Percentiles rank a stretch among this genome's conserved stretches.
phyloP scores from a whole-genome alignment of 306 rosid genomes.

The Sphenostylis stenocarpa region DNA sequence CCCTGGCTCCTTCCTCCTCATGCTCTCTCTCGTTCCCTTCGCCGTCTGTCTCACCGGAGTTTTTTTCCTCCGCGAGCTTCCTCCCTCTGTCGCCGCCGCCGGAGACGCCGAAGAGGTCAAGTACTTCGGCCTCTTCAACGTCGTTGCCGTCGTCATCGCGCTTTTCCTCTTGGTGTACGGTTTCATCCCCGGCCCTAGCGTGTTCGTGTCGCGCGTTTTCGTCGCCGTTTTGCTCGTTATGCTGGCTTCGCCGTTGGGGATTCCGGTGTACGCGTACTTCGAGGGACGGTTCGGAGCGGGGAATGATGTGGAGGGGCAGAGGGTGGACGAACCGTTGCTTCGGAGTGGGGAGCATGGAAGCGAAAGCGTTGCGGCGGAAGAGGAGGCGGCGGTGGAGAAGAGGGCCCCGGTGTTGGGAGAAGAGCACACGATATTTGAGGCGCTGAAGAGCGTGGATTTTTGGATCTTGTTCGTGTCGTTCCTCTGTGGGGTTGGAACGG shows the following conservation, averaged over 20 bases:
- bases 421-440: conserved; percentile 77
- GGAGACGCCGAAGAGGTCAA: conserved; percentile 51
- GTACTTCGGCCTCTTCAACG: conserved; percentile 64
- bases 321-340: conserved; percentile 46
- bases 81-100: conserved; percentile 36
- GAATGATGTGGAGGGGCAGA: conserved; percentile 43
- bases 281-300: conserved; percentile 5
- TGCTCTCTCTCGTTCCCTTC: conserved; percentile 72
- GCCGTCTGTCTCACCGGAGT: conserved; percentile 70
- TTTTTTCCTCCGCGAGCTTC: conserved; percentile 76
- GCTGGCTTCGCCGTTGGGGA: conserved; percentile 59
- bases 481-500: conserved; percentile 89
- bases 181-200: conserved; percentile 54
- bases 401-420: conserved; percentile 65
- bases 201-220: conserved; percentile 46
- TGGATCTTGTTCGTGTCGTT: conserved; percentile 90
- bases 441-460: conserved; percentile 57
- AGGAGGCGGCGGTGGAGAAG: not conserved
- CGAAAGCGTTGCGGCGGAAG: conserved; percentile 2
- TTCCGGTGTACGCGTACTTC: conserved; percentile 55
- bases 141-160: conserved; percentile 64
- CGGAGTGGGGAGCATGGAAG: not conserved
- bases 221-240: conserved; percentile 48
- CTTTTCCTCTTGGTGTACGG: conserved; percentile 57
- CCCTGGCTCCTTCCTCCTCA: conserved; percentile 65